Percentiles rank a stretch among this genome's conserved stretches.
phyloP scores from a whole-genome alignment of 2,329 filamentous ascomycete genomes.

The Emergomyces orientalis region DNA sequence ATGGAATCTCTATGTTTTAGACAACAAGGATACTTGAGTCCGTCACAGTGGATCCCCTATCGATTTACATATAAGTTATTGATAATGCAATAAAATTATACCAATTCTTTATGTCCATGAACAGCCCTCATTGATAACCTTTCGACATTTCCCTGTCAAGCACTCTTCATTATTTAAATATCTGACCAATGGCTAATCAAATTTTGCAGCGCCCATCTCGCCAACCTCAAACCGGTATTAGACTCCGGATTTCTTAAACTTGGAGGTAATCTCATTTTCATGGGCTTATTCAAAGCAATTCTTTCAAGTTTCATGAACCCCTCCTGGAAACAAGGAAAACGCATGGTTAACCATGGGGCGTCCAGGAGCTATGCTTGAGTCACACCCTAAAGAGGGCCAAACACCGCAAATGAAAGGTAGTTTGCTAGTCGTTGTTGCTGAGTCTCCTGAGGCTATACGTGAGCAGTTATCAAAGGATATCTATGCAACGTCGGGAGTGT shows the following conservation, averaged over 20 bases:
- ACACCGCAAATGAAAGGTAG: constrained; percentile 62
- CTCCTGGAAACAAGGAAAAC: background rate
- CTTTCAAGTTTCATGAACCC: background rate
- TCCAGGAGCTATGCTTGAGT: constrained; percentile 57
- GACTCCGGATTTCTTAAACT: constrained; percentile 52
- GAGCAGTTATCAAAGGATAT: constrained; percentile 61
- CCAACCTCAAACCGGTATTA: constrained; percentile 43
- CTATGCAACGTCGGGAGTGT: constrained; percentile 63
- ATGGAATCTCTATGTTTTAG: background rate
- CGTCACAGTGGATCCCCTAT: background rate
- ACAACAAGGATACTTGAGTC: background rate
- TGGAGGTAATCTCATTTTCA: constrained; percentile 45
- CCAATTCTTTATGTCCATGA: background rate
- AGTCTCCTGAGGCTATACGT: constrained; percentile 59
- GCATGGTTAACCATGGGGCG: background rate
- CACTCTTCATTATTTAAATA: background rate
- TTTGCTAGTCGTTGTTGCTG: constrained; percentile 57
- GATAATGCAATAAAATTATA: background rate
- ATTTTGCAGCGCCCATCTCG: constrained; percentile 44
- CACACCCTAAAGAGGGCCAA: constrained; percentile 55
- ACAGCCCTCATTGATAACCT: background rate
- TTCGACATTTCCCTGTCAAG: background rate
- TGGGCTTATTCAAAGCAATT: constrained; percentile 5
- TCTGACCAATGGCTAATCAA: background rate
- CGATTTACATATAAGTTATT: background rate